Evolutionary conservation across 192 early-diverging fungal genomes (phyloP), one percentile per base, ranked within the genome.

Genomic region (Backusella australiensis): DNA sequence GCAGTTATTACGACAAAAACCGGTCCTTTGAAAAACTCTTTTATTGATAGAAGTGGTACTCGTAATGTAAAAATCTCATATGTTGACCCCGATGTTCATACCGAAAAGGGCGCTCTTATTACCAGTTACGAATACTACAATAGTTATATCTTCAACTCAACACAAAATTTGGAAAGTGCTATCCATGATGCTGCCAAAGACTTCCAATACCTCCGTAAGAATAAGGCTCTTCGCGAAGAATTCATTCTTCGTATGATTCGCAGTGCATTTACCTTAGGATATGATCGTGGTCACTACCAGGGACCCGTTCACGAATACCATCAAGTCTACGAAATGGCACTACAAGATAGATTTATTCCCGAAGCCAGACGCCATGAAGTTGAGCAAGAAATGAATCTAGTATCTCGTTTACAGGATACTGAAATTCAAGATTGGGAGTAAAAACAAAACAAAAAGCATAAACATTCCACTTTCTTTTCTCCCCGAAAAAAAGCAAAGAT

Each of bases 281-380:
- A 86, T 86, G 83, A 88, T 67, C 77, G 86, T 34, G 65, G 74
- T 9, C 75, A 77, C n/a, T 66, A 42, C 17, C 32, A 63, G 23
- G 88, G 88, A 26, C 86, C 88, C 59, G 72, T 85, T 7, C 77
- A 85, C 32, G 82, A 87, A 70, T 89, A 89, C 71, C 75, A 75
- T 21, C 78, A 75, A 34, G 73, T 74, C 8, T 79, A 79, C 26
- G 73, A 68, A 14, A 34, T 79, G 67, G 69, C 52, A 8, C 65
- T 75, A 1, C 23, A 34, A 35, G 74, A 75, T 67, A 65, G 74
- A 44, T 34, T 26, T 19, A 65, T 75, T 42, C 74, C 74, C 8
- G 41, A 63, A 39, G 8, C 42, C 4, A 67, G 34, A 21, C 74
- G 63, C 0, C 74, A 75, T 44, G 63, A 66, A 44, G 63, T 75